Percentiles rank a stretch among this genome's conserved stretches.
Evolutionary conservation across 805 yeast species (phyloP).

Genomic region (Osmozyma mogii): DNA sequence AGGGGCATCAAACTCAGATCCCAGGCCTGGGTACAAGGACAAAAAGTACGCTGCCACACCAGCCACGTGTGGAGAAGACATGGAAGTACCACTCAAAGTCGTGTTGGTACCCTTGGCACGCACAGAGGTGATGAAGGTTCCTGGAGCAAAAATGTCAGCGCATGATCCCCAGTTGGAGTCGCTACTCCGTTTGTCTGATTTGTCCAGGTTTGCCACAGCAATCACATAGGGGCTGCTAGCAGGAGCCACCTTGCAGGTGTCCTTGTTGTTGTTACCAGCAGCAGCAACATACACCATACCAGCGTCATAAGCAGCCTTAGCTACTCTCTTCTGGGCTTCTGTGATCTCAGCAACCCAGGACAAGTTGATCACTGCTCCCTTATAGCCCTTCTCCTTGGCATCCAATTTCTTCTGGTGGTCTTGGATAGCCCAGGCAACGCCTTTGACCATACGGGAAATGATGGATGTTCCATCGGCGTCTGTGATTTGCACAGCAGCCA

Average conservation of each 20-base stretch:
- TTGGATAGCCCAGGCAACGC: not conserved
- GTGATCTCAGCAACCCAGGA: not conserved
- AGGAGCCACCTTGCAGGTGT: not conserved
- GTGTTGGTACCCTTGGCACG: not conserved
- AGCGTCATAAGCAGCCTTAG: not conserved
- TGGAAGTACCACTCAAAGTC: not conserved
- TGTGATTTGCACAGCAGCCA: not conserved
- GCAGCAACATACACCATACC: not conserved
- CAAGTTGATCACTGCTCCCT: not conserved
- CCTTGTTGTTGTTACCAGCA: not conserved
- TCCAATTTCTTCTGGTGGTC: not conserved
- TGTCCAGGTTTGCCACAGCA: not conserved
- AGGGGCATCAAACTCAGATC: not conserved
- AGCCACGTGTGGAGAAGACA: constrained; percentile 1
- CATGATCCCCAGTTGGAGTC: not conserved
- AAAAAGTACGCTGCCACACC: not conserved
- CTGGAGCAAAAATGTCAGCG: not conserved
- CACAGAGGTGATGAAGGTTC: not conserved
- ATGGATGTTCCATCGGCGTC: not conserved
- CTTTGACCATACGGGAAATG: not conserved
- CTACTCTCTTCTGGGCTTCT: not conserved
- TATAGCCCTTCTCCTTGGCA: not conserved
- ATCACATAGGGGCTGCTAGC: not conserved
- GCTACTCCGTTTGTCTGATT: not conserved
- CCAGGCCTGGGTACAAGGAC: not conserved